phyloP scores from a whole-genome alignment of 2,329 filamentous ascomycete genomes.

The Pleurostoma richardsiae region DNA sequence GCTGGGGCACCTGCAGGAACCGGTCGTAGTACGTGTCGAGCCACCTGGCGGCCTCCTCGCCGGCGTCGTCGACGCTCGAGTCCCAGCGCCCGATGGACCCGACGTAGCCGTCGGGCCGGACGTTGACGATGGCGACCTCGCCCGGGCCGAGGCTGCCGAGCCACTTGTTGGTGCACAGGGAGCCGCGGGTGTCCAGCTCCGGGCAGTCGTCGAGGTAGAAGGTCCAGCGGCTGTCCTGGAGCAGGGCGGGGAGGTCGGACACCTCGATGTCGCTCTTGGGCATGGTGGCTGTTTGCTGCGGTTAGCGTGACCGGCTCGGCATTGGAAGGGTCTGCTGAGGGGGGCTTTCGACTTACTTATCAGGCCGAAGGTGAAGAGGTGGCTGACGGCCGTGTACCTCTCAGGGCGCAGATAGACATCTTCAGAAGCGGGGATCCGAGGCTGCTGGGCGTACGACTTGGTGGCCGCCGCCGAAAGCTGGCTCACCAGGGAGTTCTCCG shows the following conservation, averaged over 20 bases:
- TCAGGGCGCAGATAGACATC: conserved; percentile 64
- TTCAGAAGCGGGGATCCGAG: conserved; percentile 49
- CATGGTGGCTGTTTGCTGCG: conserved; percentile 42
- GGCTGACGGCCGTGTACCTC: conserved; percentile 63
- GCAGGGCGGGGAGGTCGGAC: conserved; percentile 53
- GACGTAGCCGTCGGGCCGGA: conserved; percentile 71
- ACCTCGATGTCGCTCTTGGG: conserved; percentile 61
- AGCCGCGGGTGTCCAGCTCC: conserved; percentile 46
- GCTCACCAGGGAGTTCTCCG: conserved; percentile 49
- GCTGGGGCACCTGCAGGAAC: conserved; percentile 44
- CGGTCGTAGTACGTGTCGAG: conserved; percentile 49
- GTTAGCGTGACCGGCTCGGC: conserved; percentile 12
- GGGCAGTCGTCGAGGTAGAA: conserved; percentile 65
- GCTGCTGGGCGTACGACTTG: conserved; percentile 56
- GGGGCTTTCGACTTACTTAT: conserved; percentile 47
- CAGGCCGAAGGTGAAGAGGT: conserved; percentile 63
- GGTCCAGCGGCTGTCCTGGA: conserved; percentile 65
- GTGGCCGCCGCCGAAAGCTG: conserved; percentile 54
- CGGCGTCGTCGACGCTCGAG: conserved; percentile 42
- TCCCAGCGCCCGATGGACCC: conserved; percentile 56
- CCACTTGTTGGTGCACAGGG: conserved; percentile 64
- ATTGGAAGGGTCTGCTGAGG: background rate
- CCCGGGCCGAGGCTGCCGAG: conserved; percentile 50
- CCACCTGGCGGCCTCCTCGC: conserved; percentile 47
- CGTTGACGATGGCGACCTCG: conserved; percentile 60